Base-by-base conservation (phyloP, 805 yeast genomes). In the Zygosaccharomyces gambellarensis region DNA sequence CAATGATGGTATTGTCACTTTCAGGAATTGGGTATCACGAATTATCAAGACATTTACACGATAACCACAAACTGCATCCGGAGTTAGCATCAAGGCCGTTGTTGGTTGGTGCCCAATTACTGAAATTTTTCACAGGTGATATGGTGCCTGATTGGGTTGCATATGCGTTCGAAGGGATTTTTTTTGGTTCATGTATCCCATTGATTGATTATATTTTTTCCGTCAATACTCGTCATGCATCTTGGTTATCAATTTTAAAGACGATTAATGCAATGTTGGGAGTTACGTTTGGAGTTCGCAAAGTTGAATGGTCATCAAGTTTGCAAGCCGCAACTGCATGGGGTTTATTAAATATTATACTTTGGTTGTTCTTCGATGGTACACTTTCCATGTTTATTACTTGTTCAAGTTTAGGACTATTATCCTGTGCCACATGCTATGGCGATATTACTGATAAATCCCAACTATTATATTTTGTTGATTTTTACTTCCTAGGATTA, bases 311-410 rank as follows among this genome's bases (percentile, higher is more conserved):
- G 92, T 68, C 75, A 43, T 77, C 85, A 0, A 75, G 82, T 17
- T 67, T 81, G 39, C 90, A 86, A 59, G 83, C 85, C 10, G 75
- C 85, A 3, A 67, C 78, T 39, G 73, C 82, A 3, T 84, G 88
- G 85, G 71, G 80, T 10, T 64, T 80, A 21, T 68, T 83, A 47
- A 83, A 82, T 64, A 78, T 85, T 0, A 78, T 85, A 4, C 69
- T 85, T 29, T 85, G 92, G 90, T 60, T 79, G 46, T 68, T 82
- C 44, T 72, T 83, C 45, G 89, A 83, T 60, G 82, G 84, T 1
- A 76, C 86, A 2, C 49, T 73, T 7, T 71, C 78, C 11, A 83
- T 84, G 21, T 71, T 81, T 48, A 47, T 77, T 14, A 73, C 75
- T 1, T 57, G 71, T 38, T 45, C 66, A 5, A 46, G 51, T 4